A percentile compares a stretch with the other conserved stretches of the same genome.
Conservation (phyloP, 345 rosid genomes). For the Angophora floribunda region DNA sequence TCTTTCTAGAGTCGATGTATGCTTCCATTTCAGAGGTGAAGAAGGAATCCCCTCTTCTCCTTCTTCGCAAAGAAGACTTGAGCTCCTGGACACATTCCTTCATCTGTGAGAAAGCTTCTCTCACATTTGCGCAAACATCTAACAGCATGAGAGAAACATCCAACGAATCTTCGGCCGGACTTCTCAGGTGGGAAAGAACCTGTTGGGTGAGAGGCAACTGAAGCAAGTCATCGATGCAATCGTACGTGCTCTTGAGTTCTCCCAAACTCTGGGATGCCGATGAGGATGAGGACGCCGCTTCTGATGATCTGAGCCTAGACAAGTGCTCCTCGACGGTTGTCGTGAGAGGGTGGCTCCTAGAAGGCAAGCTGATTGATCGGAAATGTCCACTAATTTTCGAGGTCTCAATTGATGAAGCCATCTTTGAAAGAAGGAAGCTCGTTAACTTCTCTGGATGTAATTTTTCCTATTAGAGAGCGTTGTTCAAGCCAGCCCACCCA, state of each 20-base stretch:
- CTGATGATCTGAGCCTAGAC: neutral
- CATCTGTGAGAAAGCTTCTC: too few species aligned
- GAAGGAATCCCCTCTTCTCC: neutral
- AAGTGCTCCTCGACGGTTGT: constrained; percentile 3
- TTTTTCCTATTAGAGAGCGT: neutral
- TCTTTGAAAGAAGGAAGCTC: neutral
- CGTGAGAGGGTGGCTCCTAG: constrained; percentile 10
- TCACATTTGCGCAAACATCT: too few species aligned
- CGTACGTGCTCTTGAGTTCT: constrained; percentile 1
- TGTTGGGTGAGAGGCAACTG: neutral
- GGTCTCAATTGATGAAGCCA: neutral
- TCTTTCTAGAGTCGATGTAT: neutral
- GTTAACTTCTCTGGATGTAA: neutral
- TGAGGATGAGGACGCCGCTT: neutral
- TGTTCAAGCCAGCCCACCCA: neutral
- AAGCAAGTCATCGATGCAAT: constrained; percentile 1
- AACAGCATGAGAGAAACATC: too few species aligned
- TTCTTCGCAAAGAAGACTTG: too few species aligned
- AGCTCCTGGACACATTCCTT: too few species aligned
- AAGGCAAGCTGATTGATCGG: constrained; percentile 17
- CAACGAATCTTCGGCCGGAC: neutral
- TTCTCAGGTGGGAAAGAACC: too few species aligned
- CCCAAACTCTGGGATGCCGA: neutral
- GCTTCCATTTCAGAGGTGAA: neutral
- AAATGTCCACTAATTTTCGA: neutral